phyloP scores from a whole-genome alignment of 2,329 filamentous ascomycete genomes.

The Cephalotrichum gorgonifer region DNA sequence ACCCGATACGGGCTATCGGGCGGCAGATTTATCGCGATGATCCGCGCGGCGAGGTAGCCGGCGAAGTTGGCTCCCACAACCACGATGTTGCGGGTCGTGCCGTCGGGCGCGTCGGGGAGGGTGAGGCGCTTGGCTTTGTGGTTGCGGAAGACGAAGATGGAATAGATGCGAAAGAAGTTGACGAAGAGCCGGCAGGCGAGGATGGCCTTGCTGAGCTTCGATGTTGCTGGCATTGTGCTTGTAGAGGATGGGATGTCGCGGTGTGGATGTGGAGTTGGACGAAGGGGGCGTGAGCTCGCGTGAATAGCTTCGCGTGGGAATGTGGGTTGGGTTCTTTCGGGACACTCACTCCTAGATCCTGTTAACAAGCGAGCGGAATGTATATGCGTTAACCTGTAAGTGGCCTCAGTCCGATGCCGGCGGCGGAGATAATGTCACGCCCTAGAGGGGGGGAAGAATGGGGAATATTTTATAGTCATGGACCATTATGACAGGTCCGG shows the following conservation, averaged over 20 bases:
- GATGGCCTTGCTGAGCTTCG: conserved; percentile 15
- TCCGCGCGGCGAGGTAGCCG: conserved; percentile 36
- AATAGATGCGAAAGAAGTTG: conserved; percentile 15
- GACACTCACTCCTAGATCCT: no score
- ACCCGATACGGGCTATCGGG: conserved; percentile 35
- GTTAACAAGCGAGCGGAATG: no score
- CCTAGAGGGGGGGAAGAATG: no score
- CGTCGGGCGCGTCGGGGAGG: conserved; percentile 8
- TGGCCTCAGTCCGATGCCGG: no score
- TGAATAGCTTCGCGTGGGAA: background rate
- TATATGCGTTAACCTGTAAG: no score
- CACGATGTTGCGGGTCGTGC: conserved; percentile 34
- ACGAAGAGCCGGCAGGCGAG: conserved; percentile 18
- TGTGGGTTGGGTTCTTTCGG: no score
- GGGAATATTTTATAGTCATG: no score
- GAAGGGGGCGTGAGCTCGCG: background rate
- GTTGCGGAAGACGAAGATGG: conserved; percentile 8
- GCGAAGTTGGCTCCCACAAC: conserved; percentile 49
- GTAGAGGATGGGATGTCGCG: background rate
- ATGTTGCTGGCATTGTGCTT: background rate
- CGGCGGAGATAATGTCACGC: no score
- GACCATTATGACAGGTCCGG: no score
- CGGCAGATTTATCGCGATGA: conserved; percentile 37
- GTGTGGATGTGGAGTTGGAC: background rate
- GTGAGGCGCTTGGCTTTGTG: conserved; percentile 1